Base-by-base conservation (phyloP, 805 yeast genomes). In the Ogataea paraovalis region DNA sequence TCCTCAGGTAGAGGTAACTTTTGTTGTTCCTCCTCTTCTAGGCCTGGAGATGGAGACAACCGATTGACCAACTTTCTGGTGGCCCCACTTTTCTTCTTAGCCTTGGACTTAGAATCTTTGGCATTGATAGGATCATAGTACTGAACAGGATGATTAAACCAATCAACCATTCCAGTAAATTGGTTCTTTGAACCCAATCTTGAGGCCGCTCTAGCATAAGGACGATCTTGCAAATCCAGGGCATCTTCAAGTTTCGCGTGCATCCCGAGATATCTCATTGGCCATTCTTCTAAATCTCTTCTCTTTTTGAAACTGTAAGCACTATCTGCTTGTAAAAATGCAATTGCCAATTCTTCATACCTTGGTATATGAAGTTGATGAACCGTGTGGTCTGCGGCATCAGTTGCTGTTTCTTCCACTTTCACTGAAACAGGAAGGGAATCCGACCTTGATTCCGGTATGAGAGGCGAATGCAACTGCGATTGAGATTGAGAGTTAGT, bases 121-220 rank as follows among this genome's bases (percentile, higher is more conserved):
- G 57, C 44, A 9, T 49, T 66, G 12, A 58, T 52, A 1, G 49
- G 44, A 51, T 82, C 91, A 59, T 80, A 84, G 61, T 85, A 88
- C n/a, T 73, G 74, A 3, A 87, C 82, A 0, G 78, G 82, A 48
- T 79, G 83, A 13, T 74, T 83, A 25, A 68, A 76, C 83, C 85
- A 85, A 28, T 79, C 85, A 1, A 76, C 76, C 27, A 83, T 66
- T n/a, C 78, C 79, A 0, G 83, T 74, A 3, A 82, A 82, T 64
- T 88, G 96, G 59, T 84, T 83, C 51, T 79, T 82, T 3, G 85
- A 67, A 0, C 96, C 96, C 4, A 88, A 61, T 49, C 94, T 68
- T 0, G 94, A 85, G 1, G 85, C 81, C 0, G 91, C 94, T 43
- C 92, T 68, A 0, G 96, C 94, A 54, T 85, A 84, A 1, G 90